A percentile compares a stretch with the other conserved stretches of the same genome.
Evolutionary conservation across 208 protist genomes (phyloP).

Genomic region (Entamoeba dispar): DNA sequence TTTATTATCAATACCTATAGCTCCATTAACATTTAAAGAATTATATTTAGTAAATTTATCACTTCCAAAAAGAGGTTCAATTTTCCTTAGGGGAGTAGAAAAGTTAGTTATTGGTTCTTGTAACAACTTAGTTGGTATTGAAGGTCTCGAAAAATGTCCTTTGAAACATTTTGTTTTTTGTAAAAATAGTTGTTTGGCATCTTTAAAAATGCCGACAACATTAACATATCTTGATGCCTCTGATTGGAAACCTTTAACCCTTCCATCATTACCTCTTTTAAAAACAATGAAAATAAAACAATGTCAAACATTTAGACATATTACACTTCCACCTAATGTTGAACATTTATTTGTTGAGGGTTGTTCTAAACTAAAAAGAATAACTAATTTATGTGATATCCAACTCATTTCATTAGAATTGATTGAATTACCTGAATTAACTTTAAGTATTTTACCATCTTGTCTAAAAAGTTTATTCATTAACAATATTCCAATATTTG

Average conservation of each 20-base stretch:
- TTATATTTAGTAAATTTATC: neutral
- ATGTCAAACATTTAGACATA: neutral
- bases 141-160: neutral
- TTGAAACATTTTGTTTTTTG: neutral
- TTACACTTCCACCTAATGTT: neutral
- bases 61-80: neutral
- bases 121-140: neutral
- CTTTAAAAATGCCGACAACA: neutral
- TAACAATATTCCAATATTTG: neutral
- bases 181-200: neutral
- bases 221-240: neutral
- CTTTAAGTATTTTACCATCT: neutral
- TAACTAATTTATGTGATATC: neutral
- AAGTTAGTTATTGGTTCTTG: neutral
- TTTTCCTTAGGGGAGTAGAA: neutral
- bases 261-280: neutral
- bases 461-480: neutral
- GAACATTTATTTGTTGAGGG: neutral
- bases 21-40: neutral
- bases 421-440: neutral
- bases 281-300: neutral
- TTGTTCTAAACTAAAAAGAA: neutral
- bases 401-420: neutral
- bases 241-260: neutral
- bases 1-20: neutral